These are phyloP conservation scores for Noccaea caerulescens DNA, from an alignment of 345 rosid species.

Conservation along the genomic window DNA sequence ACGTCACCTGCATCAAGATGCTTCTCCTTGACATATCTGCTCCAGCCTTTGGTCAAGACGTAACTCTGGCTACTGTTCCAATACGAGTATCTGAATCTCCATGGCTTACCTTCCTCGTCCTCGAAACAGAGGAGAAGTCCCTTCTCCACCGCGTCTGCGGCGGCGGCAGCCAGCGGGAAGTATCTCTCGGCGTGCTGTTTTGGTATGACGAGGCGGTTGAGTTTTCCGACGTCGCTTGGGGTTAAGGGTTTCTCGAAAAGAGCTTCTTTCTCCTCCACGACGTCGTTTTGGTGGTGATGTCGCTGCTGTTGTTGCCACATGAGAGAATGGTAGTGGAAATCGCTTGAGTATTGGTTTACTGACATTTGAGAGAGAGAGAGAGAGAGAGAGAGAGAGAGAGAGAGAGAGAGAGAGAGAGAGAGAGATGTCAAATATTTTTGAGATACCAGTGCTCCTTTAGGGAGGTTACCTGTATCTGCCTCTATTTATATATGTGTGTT, in stretches of 20 bases:
- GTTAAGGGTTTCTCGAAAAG: slow-evolving; percentile 87
- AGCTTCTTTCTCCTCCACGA: slow-evolving; percentile 50
- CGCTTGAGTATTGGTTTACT: slow-evolving; percentile 54
- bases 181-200: slow-evolving; percentile 89
- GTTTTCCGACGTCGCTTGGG: slow-evolving; percentile 91
- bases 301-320: slow-evolving; percentile 53
- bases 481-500: slow-evolving; percentile 32
- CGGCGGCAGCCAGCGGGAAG: slow-evolving; percentile 65
- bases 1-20: slow-evolving; percentile 82
- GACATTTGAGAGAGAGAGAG: slow-evolving; percentile 54
- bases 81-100: slow-evolving; percentile 87
- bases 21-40: slow-evolving; percentile 85
- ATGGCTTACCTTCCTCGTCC: slow-evolving; percentile 82
- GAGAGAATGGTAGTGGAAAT: slow-evolving; percentile 47
- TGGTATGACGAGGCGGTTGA: slow-evolving; percentile 86
- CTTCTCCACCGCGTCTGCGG: slow-evolving; percentile 50
- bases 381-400: slow-evolving; percentile 49
- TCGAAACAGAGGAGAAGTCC: slow-evolving; percentile 68
- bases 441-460: slow-evolving; percentile 38
- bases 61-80: slow-evolving; percentile 88
- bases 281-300: slow-evolving; percentile 39
- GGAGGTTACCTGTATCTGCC: slow-evolving; percentile 39
- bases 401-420: slow-evolving; percentile 52
- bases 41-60: slow-evolving; percentile 92
- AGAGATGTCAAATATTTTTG: slow-evolving; percentile 31